phyloP scores from a whole-genome alignment of 768 basidiomycete species.

The Boletus coccyginus region DNA sequence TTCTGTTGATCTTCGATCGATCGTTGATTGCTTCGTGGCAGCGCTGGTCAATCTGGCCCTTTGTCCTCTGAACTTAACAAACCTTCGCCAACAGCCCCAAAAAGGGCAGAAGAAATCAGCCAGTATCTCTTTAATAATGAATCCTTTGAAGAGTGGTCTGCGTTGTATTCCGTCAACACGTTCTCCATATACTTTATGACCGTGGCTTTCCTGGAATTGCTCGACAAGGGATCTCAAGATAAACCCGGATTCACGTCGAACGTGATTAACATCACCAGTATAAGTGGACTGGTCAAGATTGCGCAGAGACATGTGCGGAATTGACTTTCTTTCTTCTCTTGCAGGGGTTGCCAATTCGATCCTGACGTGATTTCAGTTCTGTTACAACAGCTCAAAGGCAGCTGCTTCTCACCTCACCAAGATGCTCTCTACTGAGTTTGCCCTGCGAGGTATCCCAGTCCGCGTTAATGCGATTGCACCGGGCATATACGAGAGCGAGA shows the following conservation, averaged over 20 bases:
- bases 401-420: conserved; percentile 75
- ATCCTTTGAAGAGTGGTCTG: conserved; percentile 58
- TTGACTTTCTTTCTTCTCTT: not conserved
- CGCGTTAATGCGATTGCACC: conserved; percentile 76
- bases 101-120: conserved; percentile 63
- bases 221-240: conserved; percentile 69
- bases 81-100: conserved; percentile 53
- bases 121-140: conserved; percentile 70
- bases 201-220: conserved; percentile 70
- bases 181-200: conserved; percentile 79
- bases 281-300: conserved; percentile 68
- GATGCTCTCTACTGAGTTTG: conserved; percentile 74
- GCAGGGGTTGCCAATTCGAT: not conserved
- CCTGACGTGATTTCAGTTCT: conserved; percentile 49
- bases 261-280: conserved; percentile 76
- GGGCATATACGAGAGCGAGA: conserved; percentile 73
- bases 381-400: conserved; percentile 79
- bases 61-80: conserved; percentile 55
- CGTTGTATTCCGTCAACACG: conserved; percentile 64
- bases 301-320: conserved; percentile 75
- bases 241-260: conserved; percentile 53
- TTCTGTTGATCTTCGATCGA: not conserved
- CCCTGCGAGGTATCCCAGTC: conserved; percentile 62
- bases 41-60: conserved; percentile 77
- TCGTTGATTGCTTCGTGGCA: conserved; percentile 25